These are phyloP conservation scores for Phaseolus coccineus DNA, from an alignment of 331 rosid genomes.

Conservation along the genomic window DNA sequence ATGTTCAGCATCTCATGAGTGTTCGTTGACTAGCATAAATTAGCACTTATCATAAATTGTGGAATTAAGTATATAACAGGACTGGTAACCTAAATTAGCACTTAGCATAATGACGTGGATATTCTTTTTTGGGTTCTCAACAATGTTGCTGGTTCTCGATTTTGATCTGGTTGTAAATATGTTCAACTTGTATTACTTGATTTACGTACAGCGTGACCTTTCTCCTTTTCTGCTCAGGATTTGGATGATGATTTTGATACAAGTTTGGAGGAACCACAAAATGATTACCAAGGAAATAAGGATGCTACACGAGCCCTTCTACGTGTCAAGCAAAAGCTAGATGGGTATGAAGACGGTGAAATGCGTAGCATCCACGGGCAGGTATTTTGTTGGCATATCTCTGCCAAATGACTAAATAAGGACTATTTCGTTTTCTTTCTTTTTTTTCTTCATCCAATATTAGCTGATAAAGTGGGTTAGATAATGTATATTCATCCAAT, in stretches of 20 bases:
- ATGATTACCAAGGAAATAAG: constrained; percentile 88
- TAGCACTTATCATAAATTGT: constrained; percentile 14
- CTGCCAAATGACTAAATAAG: background rate
- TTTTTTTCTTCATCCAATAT: constrained; percentile 3
- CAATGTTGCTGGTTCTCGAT: background rate
- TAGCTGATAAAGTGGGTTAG: constrained; percentile 27
- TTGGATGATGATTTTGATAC: constrained; percentile 75
- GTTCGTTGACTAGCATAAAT: constrained; percentile 16
- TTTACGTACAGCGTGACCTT: constrained; percentile 30
- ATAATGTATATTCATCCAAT: background rate
- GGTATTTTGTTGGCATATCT: constrained; percentile 55
- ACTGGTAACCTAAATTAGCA: background rate
- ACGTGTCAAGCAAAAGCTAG: constrained; percentile 95
- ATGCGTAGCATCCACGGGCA: constrained; percentile 92
- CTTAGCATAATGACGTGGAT: background rate
- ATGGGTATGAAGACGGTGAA: constrained; percentile 96
- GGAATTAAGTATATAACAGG: constrained; percentile 10
- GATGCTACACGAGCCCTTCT: constrained; percentile 92
- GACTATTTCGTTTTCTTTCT: constrained; percentile 2
- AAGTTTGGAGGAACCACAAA: constrained; percentile 69
- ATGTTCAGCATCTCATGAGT: constrained; percentile 33
- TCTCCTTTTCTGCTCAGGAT: constrained; percentile 57
- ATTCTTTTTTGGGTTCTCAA: constrained; percentile 1
- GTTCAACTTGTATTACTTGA: constrained; percentile 30
- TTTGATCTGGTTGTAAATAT: constrained; percentile 2